Evolutionary conservation across 2,329 filamentous ascomycete species (phyloP), one percentile per base, ranked within the genome.

Genomic region (Talaromyces pinophilus): DNA sequence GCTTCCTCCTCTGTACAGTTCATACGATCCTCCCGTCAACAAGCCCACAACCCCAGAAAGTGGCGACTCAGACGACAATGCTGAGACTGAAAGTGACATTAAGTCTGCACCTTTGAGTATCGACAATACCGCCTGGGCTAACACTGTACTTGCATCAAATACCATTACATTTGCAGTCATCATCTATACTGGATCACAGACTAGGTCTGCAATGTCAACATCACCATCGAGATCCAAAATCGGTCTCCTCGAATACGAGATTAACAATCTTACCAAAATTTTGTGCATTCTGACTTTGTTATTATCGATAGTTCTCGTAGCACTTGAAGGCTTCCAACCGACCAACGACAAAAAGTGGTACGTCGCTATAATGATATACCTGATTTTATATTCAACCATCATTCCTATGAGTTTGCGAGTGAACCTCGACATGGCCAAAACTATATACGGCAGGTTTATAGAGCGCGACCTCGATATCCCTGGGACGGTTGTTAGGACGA

Each of bases 301-400:
- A 0, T 83, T 99, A 3, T 98, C 94, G 0, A 85, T 97, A 69
- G 85, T 96, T 50, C 86, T 99, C 8, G 95, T 99, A 5, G 93
- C 92, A 0, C 80, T 98, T 1, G 89, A 97, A 77, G 90, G 92
- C 0, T 95, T 97, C 69, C 84, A 89, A 68, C 79, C 78, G 42
- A 81, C 76, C 6, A 82, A 81, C 64, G 77, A 82, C 67, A 82
- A 83, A 70, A 71, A 77, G 66, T 99, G 95, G 95, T 99, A 98
- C 77, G 88, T 98, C 71, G 94, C 96, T 70, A 96, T 98, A 73
- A 95, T 97, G 88, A 90, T 94, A n/a, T 99, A 98, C 76, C 82
- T 99, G 69, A 96, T 99, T 68, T 84, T 99, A 0, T 99, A 99
- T 82, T 98, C 94, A n/a, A 98, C 94, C 0, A 99, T 99, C 73